Base-by-base conservation (phyloP, 805 yeast species). In the Hanseniaspora pseudoguilliermondii region DNA sequence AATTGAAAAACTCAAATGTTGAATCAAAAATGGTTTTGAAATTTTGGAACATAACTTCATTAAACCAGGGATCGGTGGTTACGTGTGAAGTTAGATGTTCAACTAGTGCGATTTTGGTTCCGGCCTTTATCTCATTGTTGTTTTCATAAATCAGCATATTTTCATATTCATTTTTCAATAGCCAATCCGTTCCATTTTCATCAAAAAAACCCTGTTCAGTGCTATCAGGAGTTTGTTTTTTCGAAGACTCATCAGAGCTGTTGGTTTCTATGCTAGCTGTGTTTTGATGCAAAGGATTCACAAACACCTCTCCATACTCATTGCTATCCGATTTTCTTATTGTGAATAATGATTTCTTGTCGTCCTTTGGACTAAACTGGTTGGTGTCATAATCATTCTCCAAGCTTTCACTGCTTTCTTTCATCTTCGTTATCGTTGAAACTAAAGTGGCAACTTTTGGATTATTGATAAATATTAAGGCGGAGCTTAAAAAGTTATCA, bases 61-160 rank as follows among this genome's bases (percentile, higher is more conserved):
- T 82, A 69, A 82, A 89, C 25, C 75, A 73, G 2, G 82, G 76
- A 63, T 82, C 86, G 23, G 77, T 69, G 41, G 76, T 67, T 54
- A 78, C 79, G 64, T 88, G 95, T 64, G 82, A 84, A 0, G 95
- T 86, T 58, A 90, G 73, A 66, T 86, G 87, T 54, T 88, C 84
- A 8, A 91, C 75, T 46, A 91, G 71, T 0, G 95, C 95, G 46
- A 78, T 81, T 47, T 80, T 76, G 0, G 95, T 79, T 5, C 96
- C 97, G 52, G 96, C 97, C 65, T 83, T 84, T 39, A 89, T 76
- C 54, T 75, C 75, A 2, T 34, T 47, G 1, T 90, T 93, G 58
- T 80, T 70, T 60, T 87, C 93, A 62, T 80, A 81, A 27, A 82
- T 72, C 51, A 75, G 61, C 57, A 77, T 80, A 59, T 66, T 75